These are phyloP conservation scores for Ogataea philodendri DNA, from an alignment of 805 yeast genomes.

Conservation along the genomic window DNA sequence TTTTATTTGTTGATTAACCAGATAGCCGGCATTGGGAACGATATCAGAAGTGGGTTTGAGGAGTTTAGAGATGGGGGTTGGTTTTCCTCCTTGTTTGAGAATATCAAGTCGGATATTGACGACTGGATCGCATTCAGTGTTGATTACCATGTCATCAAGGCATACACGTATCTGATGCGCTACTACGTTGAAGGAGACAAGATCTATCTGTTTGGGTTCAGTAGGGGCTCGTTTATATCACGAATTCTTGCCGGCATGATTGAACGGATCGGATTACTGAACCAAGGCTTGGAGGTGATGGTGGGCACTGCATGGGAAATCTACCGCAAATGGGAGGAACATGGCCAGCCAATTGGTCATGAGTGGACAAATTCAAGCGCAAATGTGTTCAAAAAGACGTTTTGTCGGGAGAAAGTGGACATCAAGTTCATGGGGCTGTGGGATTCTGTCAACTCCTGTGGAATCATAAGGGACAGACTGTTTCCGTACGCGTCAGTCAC, in stretches of 20 bases:
- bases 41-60: slow-evolving; percentile 41
- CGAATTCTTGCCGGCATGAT: slow-evolving; percentile 65
- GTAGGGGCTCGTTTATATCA: slow-evolving; percentile 65
- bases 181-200: slow-evolving; percentile 49
- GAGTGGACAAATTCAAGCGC: slow-evolving; percentile 45
- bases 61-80: slow-evolving; percentile 25
- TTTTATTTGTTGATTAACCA: neutral
- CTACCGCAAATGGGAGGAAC: slow-evolving; percentile 57
- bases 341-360: slow-evolving; percentile 48
- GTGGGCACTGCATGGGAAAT: slow-evolving; percentile 61
- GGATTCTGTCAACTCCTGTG: slow-evolving; percentile 70
- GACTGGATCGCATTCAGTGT: slow-evolving; percentile 50
- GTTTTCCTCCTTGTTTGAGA: slow-evolving; percentile 13
- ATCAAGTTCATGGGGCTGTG: slow-evolving; percentile 65
- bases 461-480: slow-evolving; percentile 52
- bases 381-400: slow-evolving; percentile 53
- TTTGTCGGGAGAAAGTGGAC: slow-evolving; percentile 41
- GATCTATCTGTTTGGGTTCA: slow-evolving; percentile 57
- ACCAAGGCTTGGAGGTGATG: slow-evolving; percentile 54
- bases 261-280: slow-evolving; percentile 58
- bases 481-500: slow-evolving; percentile 58
- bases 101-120: slow-evolving; percentile 20
- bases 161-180: slow-evolving; percentile 51
- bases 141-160: slow-evolving; percentile 55
- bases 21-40: slow-evolving; percentile 62